Evolutionary conservation across 1,284 basidiomycete species (phyloP).

Genomic region (Cutaneotrichosporon cutaneum): DNA sequence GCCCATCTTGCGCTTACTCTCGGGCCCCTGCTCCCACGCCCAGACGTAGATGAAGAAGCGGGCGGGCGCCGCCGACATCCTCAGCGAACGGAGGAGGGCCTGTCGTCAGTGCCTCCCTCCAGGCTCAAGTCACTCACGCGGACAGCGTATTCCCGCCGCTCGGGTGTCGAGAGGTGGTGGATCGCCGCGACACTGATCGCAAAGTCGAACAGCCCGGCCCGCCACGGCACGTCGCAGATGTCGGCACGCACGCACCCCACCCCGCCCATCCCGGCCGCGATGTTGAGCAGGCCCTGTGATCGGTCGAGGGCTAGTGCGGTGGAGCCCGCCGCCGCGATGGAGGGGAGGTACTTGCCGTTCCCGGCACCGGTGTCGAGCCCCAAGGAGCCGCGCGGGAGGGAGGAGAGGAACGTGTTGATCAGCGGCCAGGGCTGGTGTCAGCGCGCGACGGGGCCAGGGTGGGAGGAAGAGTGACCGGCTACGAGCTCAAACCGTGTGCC

Average conservation of each 20-base stretch:
- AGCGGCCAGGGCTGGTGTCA: constrained; percentile 88
- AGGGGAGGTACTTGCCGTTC: constrained; percentile 92
- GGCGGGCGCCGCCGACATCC: constrained; percentile 59
- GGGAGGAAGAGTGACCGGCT: not conserved
- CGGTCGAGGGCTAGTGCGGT: constrained; percentile 77
- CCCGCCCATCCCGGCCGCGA: constrained; percentile 61
- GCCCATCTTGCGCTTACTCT: constrained; percentile 68
- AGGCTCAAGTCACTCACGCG: too few species aligned
- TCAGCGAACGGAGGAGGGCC: constrained; percentile 66
- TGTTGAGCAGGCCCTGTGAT: constrained; percentile 70
- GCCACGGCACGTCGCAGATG: constrained; percentile 64
- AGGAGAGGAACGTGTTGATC: constrained; percentile 74
- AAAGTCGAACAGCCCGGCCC: constrained; percentile 76
- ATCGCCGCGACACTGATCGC: constrained; percentile 94
- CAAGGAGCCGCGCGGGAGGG: constrained; percentile 71
- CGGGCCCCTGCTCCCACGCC: constrained; percentile 89
- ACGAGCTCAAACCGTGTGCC: not conserved
- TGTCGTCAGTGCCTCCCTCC: too few species aligned
- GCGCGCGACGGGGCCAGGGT: not conserved
- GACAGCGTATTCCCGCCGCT: constrained; percentile 69
- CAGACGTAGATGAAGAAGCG: constrained; percentile 95
- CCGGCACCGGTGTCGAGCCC: constrained; percentile 95
- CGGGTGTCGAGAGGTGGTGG: constrained; percentile 80
- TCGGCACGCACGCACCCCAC: constrained; percentile 60
- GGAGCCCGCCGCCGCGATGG: constrained; percentile 53